Evolutionary conservation across 345 rosid genomes (phyloP), one percentile per base, ranked within the genome.

Genomic region (Cochlearia excelsa): DNA sequence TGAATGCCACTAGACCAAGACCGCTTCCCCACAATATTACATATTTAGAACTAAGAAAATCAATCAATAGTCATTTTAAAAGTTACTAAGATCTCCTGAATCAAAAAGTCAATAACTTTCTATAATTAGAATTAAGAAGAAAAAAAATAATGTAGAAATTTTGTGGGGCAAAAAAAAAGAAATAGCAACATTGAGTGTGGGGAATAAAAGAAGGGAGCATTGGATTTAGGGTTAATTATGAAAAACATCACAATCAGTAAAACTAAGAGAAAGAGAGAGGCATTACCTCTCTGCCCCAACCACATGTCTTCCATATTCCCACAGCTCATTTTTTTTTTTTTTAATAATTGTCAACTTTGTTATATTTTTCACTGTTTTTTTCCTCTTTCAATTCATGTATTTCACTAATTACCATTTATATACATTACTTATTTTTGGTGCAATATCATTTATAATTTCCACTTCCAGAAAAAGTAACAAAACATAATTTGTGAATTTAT

Each of bases 271-370:
- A 44, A 62, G 73, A 63, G 68, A 61, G 68, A 49, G 54, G 65
- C 75, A 64, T 71, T 50, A 71, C 69, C 66, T 58, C 70, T 65
- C 70, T 58, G 75, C 70, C 66, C 75, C 52, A 33, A 58, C 75
- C 75, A 71, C 75, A 64, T 71, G 75, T 41, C 75, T 46, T 52
- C 75, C 75, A 65, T 65, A 71, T 64, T 58, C 51, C 63, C 75
- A 71, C 70, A 65, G 66, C 75, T 65, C 75, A 64, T 57, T 28
- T 44, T 51, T 63, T 28, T 46, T 53, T 27, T 43, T 7, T 46
- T 60, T 57, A 51, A 37, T 57, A 37, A 30, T 57, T 70, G 48
- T 57, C 68, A 49, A 61, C 46, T 61, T 61, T 61, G 51, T 16
- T 16, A 16, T 16, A 16, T 16, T 16, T 16, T 16, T 16, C 23